Base-by-base conservation (phyloP, 2,329 filamentous ascomycete genomes). In the Ophiosphaerella herpotricha region DNA sequence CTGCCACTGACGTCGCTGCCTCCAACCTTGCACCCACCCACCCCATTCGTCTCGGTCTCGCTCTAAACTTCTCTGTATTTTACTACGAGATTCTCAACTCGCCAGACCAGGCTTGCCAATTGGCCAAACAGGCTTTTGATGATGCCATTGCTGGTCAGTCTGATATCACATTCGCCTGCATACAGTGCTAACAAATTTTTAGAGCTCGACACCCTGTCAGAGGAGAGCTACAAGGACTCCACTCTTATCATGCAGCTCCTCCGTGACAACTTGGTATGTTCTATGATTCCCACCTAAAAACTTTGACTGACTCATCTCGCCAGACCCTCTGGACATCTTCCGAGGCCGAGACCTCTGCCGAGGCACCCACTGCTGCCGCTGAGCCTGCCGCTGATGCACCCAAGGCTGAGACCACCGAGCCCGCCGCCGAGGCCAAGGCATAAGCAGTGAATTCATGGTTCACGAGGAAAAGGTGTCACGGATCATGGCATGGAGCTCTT, bases 21-120 rank as follows among this genome's bases (percentile, higher is more conserved):
- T 93, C 89, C 67, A 90, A 94, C 77, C 86, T 96, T 66, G 88
- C 91, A 58, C 91, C 91, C 58, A 96, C 91, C 50, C 91, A 96
- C 83, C 91, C 91, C 73, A 96, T 95, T 79, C 90, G 91, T 72
- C 88, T 96, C 61, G 91, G 91, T 75, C 86, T 96, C 63, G 91
- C 91, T 68, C 84, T 96, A 64, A 96, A 96, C 87, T 95, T 95
- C 84, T 96, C 92, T 62, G 92, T 97, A 73, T 97, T 97, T 85
- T 97, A 97, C 88, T 99, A 99, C 78, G 90, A 99, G 86, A 99
- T 97, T 76, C 84, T 97, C 72, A 99, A 97, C 84, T 91, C 93
- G 37, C 93, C 93, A 60, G 94, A 97, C 77, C 93, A 95, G 82
- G 93, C 92, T 74, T 97, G 93, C 87, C 92, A 96, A 78, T 87